A percentile compares a stretch with the other conserved stretches of the same genome.
These are phyloP conservation scores for Canariomyces notabilis DNA, from an alignment of 2,329 filamentous ascomycete species.

Conservation along the genomic window DNA sequence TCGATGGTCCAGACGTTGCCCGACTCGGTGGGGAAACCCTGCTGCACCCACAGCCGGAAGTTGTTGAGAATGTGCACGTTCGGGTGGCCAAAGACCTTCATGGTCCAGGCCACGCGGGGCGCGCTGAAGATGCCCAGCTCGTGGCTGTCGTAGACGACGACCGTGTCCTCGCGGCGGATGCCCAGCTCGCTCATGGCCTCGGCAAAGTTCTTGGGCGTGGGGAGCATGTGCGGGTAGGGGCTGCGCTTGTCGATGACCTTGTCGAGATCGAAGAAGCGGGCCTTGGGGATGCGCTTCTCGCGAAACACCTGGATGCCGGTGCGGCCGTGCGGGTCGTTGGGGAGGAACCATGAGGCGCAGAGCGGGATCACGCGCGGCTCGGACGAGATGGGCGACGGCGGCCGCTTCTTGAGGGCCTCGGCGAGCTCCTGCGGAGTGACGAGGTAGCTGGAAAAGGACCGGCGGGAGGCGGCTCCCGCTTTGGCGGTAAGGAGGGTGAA, in stretches of 20 bases:
- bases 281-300: slow-evolving; percentile 76
- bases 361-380: slow-evolving; percentile 81
- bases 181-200: slow-evolving; percentile 84
- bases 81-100: slow-evolving; percentile 82
- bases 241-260: slow-evolving; percentile 81
- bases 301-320: slow-evolving; percentile 77
- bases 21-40: slow-evolving; percentile 76
- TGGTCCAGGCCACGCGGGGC: slow-evolving; percentile 88
- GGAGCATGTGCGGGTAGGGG: slow-evolving; percentile 95
- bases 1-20: slow-evolving; percentile 66
- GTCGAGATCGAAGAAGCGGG: slow-evolving; percentile 95
- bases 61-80: slow-evolving; percentile 92
- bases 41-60: slow-evolving; percentile 86
- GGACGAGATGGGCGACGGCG: slow-evolving; percentile 71
- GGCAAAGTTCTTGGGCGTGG: slow-evolving; percentile 72
- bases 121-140: slow-evolving; percentile 93
- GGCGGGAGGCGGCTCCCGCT: slow-evolving; percentile 34
- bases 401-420: slow-evolving; percentile 76
- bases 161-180: slow-evolving; percentile 77
- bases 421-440: slow-evolving; percentile 79
- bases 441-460: slow-evolving; percentile 72
- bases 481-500: slow-evolving; percentile 3
- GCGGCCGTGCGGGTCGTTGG: slow-evolving; percentile 69
- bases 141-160: slow-evolving; percentile 90
- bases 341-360: slow-evolving; percentile 93